A percentile compares a stretch with the other conserved stretches of the same genome.
These are phyloP conservation scores for Byssothecium circinans DNA, from an alignment of 2,329 filamentous ascomycete species.

Conservation along the genomic window DNA sequence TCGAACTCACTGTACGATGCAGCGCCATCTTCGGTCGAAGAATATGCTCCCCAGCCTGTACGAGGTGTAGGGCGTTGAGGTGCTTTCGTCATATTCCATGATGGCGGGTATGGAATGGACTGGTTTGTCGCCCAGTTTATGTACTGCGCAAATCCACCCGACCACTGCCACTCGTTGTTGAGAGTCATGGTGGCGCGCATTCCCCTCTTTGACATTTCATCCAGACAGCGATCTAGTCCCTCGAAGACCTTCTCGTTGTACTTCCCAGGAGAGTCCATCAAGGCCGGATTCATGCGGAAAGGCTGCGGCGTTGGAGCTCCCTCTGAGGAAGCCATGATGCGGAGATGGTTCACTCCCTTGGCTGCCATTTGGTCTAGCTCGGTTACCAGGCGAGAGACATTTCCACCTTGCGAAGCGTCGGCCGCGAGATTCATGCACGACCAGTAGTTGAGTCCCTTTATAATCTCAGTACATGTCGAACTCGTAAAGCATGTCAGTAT, in stretches of 20 bases:
- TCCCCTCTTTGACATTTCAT: slow-evolving; percentile 44
- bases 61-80: slow-evolving; percentile 38
- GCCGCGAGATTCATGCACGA: slow-evolving; percentile 46
- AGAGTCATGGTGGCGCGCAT: slow-evolving; percentile 48
- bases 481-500: neutral
- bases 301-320: slow-evolving; percentile 43
- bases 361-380: slow-evolving; percentile 47
- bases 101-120: slow-evolving; percentile 41
- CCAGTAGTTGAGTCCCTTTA: slow-evolving; percentile 45
- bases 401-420: slow-evolving; percentile 38
- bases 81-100: slow-evolving; percentile 43
- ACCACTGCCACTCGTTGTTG: slow-evolving; percentile 46
- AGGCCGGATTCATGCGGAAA: slow-evolving; percentile 44
- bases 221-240: slow-evolving; percentile 43
- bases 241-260: slow-evolving; percentile 45
- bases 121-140: slow-evolving; percentile 42
- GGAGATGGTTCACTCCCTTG: slow-evolving; percentile 45
- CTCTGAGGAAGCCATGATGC: slow-evolving; percentile 46
- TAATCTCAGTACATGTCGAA: slow-evolving; percentile 4
- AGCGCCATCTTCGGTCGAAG: slow-evolving; percentile 37
- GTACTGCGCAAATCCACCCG: slow-evolving; percentile 44
- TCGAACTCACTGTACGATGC: slow-evolving; percentile 30
- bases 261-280: slow-evolving; percentile 40
- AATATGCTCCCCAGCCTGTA: slow-evolving; percentile 47
- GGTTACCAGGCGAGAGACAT: slow-evolving; percentile 40